Evolutionary conservation across 164 flowering plant species (phyloP).

Genomic region (Sedum album): DNA sequence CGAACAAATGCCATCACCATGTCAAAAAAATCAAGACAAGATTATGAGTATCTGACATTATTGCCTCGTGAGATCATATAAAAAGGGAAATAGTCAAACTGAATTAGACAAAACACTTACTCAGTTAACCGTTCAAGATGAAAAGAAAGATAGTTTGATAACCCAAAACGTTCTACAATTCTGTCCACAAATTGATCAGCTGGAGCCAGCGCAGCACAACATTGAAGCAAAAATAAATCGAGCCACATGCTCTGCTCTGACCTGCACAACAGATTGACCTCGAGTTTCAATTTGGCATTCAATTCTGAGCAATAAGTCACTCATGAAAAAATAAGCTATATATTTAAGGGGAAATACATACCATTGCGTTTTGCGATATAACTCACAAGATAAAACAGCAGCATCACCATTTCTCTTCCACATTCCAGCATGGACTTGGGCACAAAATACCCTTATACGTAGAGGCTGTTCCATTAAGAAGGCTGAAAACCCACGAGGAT

Average conservation of each 20-base stretch:
- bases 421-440: conserved; percentile 92
- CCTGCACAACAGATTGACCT: conserved; percentile 38
- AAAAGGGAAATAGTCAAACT: not conserved
- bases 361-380: conserved; percentile 79
- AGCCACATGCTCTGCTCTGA: conserved; percentile 70
- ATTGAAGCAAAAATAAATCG: conserved; percentile 89
- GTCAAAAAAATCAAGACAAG: not conserved
- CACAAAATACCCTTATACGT: conserved; percentile 80
- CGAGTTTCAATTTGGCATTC: not conserved
- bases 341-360: conserved; percentile 22
- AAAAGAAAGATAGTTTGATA: conserved; percentile 57
- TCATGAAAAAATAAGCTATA: not conserved
- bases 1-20: not conserved
- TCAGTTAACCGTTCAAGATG: conserved; percentile 48
- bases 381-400: conserved; percentile 48
- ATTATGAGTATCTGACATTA: not conserved
- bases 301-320: not conserved
- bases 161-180: conserved; percentile 74
- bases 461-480: conserved; percentile 90
- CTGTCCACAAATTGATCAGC: conserved; percentile 61
- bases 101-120: conserved; percentile 42
- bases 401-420: conserved; percentile 93
- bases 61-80: not conserved
- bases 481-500: conserved; percentile 78
- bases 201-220: conserved; percentile 96